These are phyloP conservation scores for Epipyxis sp. DNA, from an alignment of 108 stramenopile species.

Conservation along the genomic window DNA sequence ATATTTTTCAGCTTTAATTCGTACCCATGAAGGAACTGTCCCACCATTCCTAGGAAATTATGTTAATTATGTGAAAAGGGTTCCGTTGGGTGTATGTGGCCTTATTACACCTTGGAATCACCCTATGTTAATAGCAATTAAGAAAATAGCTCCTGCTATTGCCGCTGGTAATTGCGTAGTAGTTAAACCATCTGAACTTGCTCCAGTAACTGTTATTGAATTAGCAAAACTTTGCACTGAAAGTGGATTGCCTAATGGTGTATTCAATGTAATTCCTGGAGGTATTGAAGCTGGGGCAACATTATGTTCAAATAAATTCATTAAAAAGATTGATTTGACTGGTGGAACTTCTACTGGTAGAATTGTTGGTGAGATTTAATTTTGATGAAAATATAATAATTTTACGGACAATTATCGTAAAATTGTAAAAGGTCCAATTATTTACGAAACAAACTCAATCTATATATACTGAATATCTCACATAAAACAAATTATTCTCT, in stretches of 20 bases:
- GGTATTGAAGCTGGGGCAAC: slow-evolving; percentile 67
- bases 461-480: no score
- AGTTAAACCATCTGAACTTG: slow-evolving; percentile 80
- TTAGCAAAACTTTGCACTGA: slow-evolving; percentile 36
- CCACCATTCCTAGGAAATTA: slow-evolving; percentile 25
- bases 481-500: no score
- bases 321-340: slow-evolving; percentile 84
- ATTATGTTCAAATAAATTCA: slow-evolving; percentile 59
- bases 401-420: no score
- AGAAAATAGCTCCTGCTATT: slow-evolving; percentile 71
- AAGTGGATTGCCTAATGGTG: slow-evolving; percentile 63
- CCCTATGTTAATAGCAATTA: slow-evolving; percentile 70
- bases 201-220: slow-evolving; percentile 63
- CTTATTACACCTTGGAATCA: slow-evolving; percentile 72
- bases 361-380: slow-evolving; percentile 61
- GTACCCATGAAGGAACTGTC: slow-evolving; percentile 18
- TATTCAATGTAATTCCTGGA: slow-evolving; percentile 77
- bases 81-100: slow-evolving; percentile 75
- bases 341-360: slow-evolving; percentile 72
- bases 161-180: slow-evolving; percentile 81
- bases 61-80: slow-evolving; percentile 54
- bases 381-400: no score
- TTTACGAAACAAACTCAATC: no score
- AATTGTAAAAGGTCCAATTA: no score
- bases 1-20: slow-evolving; percentile 56